A percentile compares a stretch with the other conserved stretches of the same genome.
Conservation (phyloP, 2,329 filamentous ascomycete species). For the Myriangium duriaei region DNA sequence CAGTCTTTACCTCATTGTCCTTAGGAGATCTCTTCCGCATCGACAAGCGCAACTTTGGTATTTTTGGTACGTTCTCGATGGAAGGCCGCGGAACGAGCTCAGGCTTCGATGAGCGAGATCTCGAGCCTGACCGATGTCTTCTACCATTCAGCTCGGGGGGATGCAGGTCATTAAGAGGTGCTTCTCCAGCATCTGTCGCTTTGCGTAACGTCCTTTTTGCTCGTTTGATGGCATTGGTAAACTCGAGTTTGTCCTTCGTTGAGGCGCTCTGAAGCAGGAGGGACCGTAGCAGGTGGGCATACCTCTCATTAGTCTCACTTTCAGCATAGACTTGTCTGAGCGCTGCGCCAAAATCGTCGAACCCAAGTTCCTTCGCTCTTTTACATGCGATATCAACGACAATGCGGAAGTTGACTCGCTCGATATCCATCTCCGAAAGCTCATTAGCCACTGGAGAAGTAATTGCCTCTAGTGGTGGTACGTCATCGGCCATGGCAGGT, state of each 20-base stretch:
- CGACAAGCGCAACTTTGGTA: neutral
- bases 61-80: slow-evolving; percentile 1
- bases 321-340: slow-evolving; percentile 32
- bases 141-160: neutral
- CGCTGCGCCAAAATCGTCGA: slow-evolving; percentile 26
- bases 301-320: slow-evolving; percentile 24
- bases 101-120: neutral
- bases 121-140: neutral
- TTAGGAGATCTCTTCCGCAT: neutral
- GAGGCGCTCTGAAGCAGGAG: slow-evolving; percentile 31
- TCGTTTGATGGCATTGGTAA: slow-evolving; percentile 31
- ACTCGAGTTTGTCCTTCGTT: slow-evolving; percentile 26
- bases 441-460: neutral
- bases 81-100: neutral
- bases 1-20: neutral
- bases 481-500: slow-evolving; percentile 11
- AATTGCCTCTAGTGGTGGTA: slow-evolving; percentile 14
- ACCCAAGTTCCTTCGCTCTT: slow-evolving; percentile 26
- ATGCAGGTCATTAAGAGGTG: slow-evolving; percentile 3
- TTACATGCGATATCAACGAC: slow-evolving; percentile 32
- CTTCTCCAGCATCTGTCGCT: slow-evolving; percentile 17
- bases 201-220: slow-evolving; percentile 23
- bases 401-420: slow-evolving; percentile 11
- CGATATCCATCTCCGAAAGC: slow-evolving; percentile 2
- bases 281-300: slow-evolving; percentile 30